These are phyloP conservation scores for Phaeotremella fagi DNA, from an alignment of 768 basidiomycete genomes.

Conservation along the genomic window DNA sequence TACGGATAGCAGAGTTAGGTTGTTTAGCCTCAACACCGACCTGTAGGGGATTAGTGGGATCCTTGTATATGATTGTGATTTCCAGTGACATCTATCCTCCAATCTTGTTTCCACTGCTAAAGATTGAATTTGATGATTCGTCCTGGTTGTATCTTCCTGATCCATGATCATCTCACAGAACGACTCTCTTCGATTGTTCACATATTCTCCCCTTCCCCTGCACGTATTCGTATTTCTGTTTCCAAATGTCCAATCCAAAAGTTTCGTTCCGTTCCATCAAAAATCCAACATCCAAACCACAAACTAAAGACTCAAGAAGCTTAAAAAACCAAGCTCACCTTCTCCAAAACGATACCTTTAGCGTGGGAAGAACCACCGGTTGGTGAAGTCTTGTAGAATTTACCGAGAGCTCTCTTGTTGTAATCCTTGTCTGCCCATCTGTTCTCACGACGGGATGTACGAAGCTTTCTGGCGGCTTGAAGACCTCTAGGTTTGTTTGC, in stretches of 20 bases:
- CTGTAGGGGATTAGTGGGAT: slow-evolving; percentile 19
- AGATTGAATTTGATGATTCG: no score
- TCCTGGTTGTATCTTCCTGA: no score
- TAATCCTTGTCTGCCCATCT: slow-evolving; percentile 99
- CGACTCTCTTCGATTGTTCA: not conserved
- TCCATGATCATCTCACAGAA: no score
- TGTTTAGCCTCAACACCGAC: slow-evolving; percentile 99
- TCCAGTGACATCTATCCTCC: no score
- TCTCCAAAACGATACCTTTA: slow-evolving; percentile 99
- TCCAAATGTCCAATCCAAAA: not conserved
- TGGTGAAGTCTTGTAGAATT: slow-evolving; percentile 99
- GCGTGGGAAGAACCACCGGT: slow-evolving; percentile 99
- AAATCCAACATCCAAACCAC: no score
- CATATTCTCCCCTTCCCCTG: not conserved
- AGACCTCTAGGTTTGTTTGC: slow-evolving; percentile 99
- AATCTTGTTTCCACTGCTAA: no score
- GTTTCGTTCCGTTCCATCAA: no score
- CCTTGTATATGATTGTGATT: no score
- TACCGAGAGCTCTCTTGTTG: slow-evolving; percentile 99
- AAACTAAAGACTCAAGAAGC: no score
- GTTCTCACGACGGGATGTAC: slow-evolving; percentile 87
- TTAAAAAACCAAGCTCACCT: slow-evolving; percentile 54
- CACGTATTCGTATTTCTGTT: not conserved
- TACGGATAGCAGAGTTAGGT: slow-evolving; percentile 99
- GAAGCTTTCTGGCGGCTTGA: slow-evolving; percentile 97